Base-by-base conservation (phyloP, 1,139 yeast species). In the Yamadazyma aaseri region DNA sequence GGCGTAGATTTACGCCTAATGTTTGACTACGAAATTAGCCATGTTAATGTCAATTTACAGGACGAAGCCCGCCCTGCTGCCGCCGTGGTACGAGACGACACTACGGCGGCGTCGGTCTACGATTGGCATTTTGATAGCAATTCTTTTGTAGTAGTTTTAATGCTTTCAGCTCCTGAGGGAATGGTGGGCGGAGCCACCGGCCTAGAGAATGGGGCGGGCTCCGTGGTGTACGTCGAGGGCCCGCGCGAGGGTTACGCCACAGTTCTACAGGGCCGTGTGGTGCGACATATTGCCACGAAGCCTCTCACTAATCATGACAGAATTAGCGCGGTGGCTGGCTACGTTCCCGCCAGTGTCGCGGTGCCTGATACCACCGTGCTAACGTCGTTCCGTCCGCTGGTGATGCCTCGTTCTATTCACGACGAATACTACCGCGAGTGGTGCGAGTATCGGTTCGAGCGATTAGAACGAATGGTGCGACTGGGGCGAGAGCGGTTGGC, bases 341-440 rank as follows among this genome's bases (percentile, higher is more conserved):
- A 60, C 47, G 59, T 72, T 36, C 73, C 78, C 23, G 58, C 58
- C 33, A 59, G 65, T 40, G 58, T 70, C 11, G 41, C 51, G 31
- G 40, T 52, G 25, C 51, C 55, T 24, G 78, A 73, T 35, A 63
- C 65, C 9, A 60, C 72, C 5, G 72, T 66, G 7, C 49, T 68
- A 33, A 53, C 60, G 18, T 67, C 76, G 3, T 66, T 64, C 32
- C 64, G 60, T 41, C 74, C 76, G 6, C 64, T 63, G 29, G 54
- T 55, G 28, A 56, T 61, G 35, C 60, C 59, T 21, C 62, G 68
- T 16, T 56, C 69, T 6, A 47, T 60, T 24, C 66, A 64, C 47
- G 57, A 67, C 43, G 63, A 58, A 24, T 69, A 65, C 44, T 72
- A 71, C 45, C 71, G 71, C 11, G 69, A 67, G 30, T 72, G 72